Evolutionary conservation across 2,329 filamentous ascomycete species (phyloP).

Genomic region (Anisogramma anomala): DNA sequence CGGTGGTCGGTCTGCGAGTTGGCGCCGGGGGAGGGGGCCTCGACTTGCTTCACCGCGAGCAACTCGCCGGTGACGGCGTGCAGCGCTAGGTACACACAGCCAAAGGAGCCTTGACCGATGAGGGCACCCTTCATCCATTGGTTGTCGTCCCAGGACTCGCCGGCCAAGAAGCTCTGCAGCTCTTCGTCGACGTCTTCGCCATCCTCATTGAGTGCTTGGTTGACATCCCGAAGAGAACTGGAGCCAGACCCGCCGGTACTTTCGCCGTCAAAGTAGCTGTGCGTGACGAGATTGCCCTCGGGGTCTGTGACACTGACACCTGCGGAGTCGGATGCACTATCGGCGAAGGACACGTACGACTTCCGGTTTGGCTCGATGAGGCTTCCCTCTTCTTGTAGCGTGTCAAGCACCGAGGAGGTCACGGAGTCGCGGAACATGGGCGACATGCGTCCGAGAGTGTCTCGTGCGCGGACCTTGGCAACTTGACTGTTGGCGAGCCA

Average conservation of each 20-base stretch:
- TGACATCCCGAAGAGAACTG: conserved; percentile 72
- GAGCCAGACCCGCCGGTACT: conserved; percentile 50
- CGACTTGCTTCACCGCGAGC: conserved; percentile 96
- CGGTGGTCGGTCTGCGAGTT: conserved; percentile 74
- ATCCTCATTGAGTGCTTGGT: conserved; percentile 75
- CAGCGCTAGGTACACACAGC: conserved; percentile 85
- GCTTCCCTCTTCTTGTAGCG: conserved; percentile 78
- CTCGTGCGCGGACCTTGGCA: conserved; percentile 36
- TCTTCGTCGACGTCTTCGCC: conserved; percentile 87
- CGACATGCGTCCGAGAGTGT: conserved; percentile 35
- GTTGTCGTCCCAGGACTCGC: conserved; percentile 90
- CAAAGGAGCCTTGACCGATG: conserved; percentile 94
- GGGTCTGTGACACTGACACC: conserved; percentile 66
- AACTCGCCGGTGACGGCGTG: conserved; percentile 95
- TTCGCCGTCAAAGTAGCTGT: conserved; percentile 78
- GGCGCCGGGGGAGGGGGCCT: conserved; percentile 67
- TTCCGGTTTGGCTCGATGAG: conserved; percentile 79
- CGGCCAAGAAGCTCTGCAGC: conserved; percentile 77
- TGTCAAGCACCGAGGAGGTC: conserved; percentile 77
- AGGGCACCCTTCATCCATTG: conserved; percentile 99
- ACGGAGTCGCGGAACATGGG: conserved; percentile 74
- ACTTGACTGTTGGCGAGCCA: conserved; percentile 59
- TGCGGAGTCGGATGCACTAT: conserved; percentile 60
- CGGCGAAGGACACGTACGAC: conserved; percentile 84
- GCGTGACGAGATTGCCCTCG: conserved; percentile 56